Evolutionary conservation across 192 early-diverging fungal genomes (phyloP), one percentile per base, ranked within the genome.

Genomic region (Glomus cerebriforme): DNA sequence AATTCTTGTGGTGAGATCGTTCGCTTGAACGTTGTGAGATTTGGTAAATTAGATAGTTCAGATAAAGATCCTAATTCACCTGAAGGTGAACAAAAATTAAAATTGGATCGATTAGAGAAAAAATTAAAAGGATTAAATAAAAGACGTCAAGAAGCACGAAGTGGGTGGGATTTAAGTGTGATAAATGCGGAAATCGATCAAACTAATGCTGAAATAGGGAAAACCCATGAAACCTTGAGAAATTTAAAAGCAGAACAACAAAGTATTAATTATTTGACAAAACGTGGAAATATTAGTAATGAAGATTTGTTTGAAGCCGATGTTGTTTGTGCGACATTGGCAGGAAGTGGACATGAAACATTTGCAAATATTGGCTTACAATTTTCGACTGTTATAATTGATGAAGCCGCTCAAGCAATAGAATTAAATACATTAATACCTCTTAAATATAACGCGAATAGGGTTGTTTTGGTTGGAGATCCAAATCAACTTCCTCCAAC

Each of bases 401-500:
- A 99, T 80, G 97, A 99, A 82, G 97, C 97, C 0, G 96, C 95
- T 29, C 97, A 99, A 79, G 91, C 94, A 3, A 91, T 96, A 32
- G 97, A 99, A 82, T 85, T 96, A 15, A 89, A 90, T 27, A 91
- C 92, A 7, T 70, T 98, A 79, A 98, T 99, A 81, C 96, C 97
- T 24, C 81, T 98, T 15, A 92, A 93, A 60, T 95, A 93, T 65
- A 92, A 91, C 27, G 92, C 90, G 43, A 90, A 92, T 49, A 88
- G 93, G 29, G 94, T 93, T 77, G 88, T 99, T 62, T 82, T 99
- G 24, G 96, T 98, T 39, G 97, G 97, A 74, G 96, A 99, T 83
- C 95, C 95, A 1, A 93, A 96, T 73, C 96, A 99, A 85, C 88
- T 99, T 64, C 96, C 96, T 7, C 96, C 96, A 1, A 98, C 96